Percentiles rank a stretch among this genome's conserved stretches.
Conservation (phyloP, 2,329 filamentous ascomycete species). For the Delphinella strobiligena region DNA sequence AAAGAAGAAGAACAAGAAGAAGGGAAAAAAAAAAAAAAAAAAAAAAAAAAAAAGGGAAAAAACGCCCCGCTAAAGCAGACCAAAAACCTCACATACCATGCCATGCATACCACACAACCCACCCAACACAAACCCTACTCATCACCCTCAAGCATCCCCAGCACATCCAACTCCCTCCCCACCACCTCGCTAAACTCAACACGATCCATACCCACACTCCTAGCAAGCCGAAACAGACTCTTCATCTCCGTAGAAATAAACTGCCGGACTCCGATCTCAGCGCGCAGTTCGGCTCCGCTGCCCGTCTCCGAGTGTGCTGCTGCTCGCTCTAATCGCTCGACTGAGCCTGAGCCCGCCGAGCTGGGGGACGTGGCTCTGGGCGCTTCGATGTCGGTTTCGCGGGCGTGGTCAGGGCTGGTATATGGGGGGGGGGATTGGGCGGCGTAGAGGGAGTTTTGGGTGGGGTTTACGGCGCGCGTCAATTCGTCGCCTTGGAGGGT, state of each 20-base stretch:
- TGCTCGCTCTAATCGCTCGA: constrained; percentile 44
- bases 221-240: constrained; percentile 61
- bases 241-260: constrained; percentile 68
- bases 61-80: too few relatives aligned
- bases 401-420: constrained; percentile 9
- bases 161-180: constrained; percentile 56
- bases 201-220: constrained; percentile 58
- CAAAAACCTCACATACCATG: too few relatives aligned
- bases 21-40: too few relatives aligned
- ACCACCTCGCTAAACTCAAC: constrained; percentile 65
- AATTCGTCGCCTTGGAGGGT: constrained; percentile 43
- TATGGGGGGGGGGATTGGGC: constrained; percentile 19
- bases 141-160: constrained; percentile 55
- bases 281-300: constrained; percentile 34
- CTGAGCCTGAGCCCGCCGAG: constrained; percentile 27
- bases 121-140: constrained; percentile 16
- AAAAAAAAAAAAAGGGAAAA: too few relatives aligned
- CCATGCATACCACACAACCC: too few relatives aligned
- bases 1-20: too few relatives aligned
- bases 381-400: constrained; percentile 36
- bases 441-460: constrained; percentile 1
- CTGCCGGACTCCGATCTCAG: constrained; percentile 63
- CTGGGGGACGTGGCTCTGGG: constrained; percentile 39
- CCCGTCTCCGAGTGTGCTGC: constrained; percentile 12
- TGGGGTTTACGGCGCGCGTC: constrained; percentile 8